A percentile compares a stretch with the other conserved stretches of the same genome.
Evolutionary conservation across 805 yeast genomes (phyloP).

Genomic region (Limtongozyma cylindracea): DNA sequence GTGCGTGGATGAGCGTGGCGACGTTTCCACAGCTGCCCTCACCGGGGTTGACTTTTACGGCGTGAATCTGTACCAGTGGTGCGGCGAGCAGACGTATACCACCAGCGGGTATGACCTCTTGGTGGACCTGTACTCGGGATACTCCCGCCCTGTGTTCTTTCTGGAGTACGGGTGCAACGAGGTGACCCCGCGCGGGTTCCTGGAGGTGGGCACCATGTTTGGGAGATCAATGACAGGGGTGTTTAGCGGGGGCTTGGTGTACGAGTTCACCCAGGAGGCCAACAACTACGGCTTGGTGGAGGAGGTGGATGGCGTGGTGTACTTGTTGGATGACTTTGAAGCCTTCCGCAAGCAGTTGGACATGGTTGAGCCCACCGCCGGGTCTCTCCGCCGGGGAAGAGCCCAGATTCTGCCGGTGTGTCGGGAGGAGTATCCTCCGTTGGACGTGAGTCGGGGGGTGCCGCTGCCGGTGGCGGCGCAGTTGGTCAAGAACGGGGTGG

Average conservation of each 20-base stretch:
- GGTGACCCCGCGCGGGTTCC: slow-evolving; percentile 54
- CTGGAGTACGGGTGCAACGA: slow-evolving; percentile 79
- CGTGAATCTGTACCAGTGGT: slow-evolving; percentile 64
- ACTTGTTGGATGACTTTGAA: too few species aligned
- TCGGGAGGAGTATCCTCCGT: too few species aligned
- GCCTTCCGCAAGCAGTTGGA: too few species aligned
- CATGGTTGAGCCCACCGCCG: too few species aligned
- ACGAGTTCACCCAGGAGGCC: slow-evolving; percentile 57
- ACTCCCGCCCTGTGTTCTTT: slow-evolving; percentile 56
- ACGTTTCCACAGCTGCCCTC: too few species aligned
- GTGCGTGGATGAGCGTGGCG: slow-evolving; percentile 40
- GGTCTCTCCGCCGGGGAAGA: too few species aligned
- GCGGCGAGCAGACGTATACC: slow-evolving; percentile 67
- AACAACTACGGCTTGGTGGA: slow-evolving; percentile 61
- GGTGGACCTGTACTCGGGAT: slow-evolving; percentile 42
- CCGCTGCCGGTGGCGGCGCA: too few species aligned
- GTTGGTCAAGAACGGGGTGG: too few species aligned
- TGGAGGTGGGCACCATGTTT: slow-evolving; percentile 47
- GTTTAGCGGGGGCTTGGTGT: slow-evolving; percentile 70
- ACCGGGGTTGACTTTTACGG: slow-evolving; percentile 64
- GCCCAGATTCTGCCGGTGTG: too few species aligned
- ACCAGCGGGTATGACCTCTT: slow-evolving; percentile 47
- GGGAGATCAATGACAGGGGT: slow-evolving; percentile 48
- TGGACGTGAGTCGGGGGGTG: too few species aligned
- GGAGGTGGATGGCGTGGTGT: too few species aligned